Evolutionary conservation across 306 rosid genomes (phyloP).

Genomic region (Sphenostylis stenocarpa): DNA sequence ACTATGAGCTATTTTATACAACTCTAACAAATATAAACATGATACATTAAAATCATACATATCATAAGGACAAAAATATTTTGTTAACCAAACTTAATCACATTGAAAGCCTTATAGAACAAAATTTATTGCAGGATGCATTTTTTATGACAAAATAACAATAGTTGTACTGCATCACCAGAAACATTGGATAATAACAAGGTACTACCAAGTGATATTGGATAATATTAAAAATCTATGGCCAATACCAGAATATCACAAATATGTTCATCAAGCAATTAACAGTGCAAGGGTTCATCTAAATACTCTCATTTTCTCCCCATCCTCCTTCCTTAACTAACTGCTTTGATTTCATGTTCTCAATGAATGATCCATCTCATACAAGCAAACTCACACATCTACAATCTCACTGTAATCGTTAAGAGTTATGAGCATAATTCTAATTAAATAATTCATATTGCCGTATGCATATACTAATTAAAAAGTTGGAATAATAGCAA

Average conservation of each 20-base stretch:
- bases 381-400: neutral
- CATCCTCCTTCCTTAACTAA: neutral
- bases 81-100: no score
- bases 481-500: conserved; percentile 7
- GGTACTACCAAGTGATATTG: neutral
- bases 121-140: no score
- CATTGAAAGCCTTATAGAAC: no score
- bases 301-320: neutral
- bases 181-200: neutral
- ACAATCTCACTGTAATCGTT: neutral
- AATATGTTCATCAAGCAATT: neutral
- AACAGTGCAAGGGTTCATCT: neutral
- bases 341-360: conserved; percentile 8
- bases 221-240: neutral
- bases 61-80: no score
- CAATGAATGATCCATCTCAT: neutral
- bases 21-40: no score
- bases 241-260: neutral
- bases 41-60: no score
- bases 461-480: neutral
- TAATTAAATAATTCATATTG: neutral
- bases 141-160: no score
- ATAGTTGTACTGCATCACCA: neutral
- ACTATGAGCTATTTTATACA: no score
- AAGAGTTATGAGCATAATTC: neutral